These are phyloP conservation scores for Ligustrum vulgare DNA, from an alignment of 257 asterid genomes.

Conservation along the genomic window DNA sequence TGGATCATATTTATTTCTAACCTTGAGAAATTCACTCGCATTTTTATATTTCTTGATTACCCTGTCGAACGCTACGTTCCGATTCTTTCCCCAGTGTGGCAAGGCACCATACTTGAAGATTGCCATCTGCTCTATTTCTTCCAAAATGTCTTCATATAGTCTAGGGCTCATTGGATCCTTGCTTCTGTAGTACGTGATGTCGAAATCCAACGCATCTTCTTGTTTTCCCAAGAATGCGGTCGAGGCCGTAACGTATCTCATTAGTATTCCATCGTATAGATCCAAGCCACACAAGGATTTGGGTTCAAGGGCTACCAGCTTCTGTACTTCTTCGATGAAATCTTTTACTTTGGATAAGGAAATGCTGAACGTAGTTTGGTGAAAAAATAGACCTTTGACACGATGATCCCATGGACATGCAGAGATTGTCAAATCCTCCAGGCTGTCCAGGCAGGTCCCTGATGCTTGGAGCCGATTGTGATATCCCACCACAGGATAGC, in stretches of 20 bases:
- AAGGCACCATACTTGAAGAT: conserved; percentile 56
- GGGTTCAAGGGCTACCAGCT: conserved; percentile 41
- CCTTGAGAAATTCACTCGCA: conserved; percentile 31
- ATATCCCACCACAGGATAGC: conserved; percentile 53
- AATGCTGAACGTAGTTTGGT: conserved; percentile 61
- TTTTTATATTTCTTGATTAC: conserved; percentile 46
- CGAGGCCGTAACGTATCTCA: conserved; percentile 62
- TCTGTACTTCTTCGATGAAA: conserved; percentile 55
- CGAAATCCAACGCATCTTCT: conserved; percentile 56
- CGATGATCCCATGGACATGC: conserved; percentile 70
- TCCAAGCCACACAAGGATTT: conserved; percentile 56
- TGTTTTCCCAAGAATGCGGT: conserved; percentile 60
- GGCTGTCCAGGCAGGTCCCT: conserved; percentile 58
- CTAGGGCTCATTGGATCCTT: conserved; percentile 50
- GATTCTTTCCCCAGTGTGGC: conserved; percentile 80
- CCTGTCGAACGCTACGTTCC: conserved; percentile 55
- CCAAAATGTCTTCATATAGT: conserved; percentile 47
- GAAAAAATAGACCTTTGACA: conserved; percentile 49
- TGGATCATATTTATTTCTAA: conserved; percentile 46
- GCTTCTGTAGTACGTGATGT: conserved; percentile 60
- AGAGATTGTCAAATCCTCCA: conserved; percentile 28
- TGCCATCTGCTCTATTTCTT: conserved; percentile 66
- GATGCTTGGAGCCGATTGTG: conserved; percentile 62
- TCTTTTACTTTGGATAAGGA: conserved; percentile 36
- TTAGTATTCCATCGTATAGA: conserved; percentile 50